Evolutionary conservation across 2,329 filamentous ascomycete species (phyloP), one percentile per base, ranked within the genome.

Genomic region (Cladophialophora chaetospira): DNA sequence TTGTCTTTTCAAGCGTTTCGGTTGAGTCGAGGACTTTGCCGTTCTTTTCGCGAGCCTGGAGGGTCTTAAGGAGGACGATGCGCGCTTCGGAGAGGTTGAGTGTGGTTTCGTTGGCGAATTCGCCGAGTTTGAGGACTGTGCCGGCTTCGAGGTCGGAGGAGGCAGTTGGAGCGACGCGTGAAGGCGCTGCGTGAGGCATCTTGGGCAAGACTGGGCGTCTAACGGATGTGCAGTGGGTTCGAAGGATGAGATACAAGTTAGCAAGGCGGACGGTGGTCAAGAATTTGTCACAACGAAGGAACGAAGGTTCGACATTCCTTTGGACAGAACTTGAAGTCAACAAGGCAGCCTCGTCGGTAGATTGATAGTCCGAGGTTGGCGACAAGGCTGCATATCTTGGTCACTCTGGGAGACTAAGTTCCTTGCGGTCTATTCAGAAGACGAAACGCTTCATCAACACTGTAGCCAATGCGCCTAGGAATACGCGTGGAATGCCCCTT

Each of bases 1-100:
- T 82, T 23, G 93, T 97, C 73, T 96, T 92, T 62, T 84, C 86
- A 55, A 96, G 82, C 73, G 92, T 91, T 21, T 67, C 64, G 17
- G 62, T 66, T 49, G 66, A 63, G 38, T 65, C 56, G 48, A 53
- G 57, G 69, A 85, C 88, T 55, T 35, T 59, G 8, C 54, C 58
- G 38, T 52, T 60, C 9, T 53, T 49, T 2, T 54, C 49, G 4
- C 64, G 61, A 6, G 93, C 90, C 61, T 88, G 82, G 63, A 94
- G 84, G 47, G 97, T 87, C 61, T 91, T 91, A 70, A 93, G 93
- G 68, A 99, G 90, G 69, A 99, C 88, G 48, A 96, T 84, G 66
- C 91, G 85, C 1, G 94, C 92, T 76, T 97, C 94, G 29, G 91
- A 96, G 51, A 97, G 83, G 43, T 92, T 96, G 61, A 99, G 81